Conservation (phyloP, 108 stramenopile genomes). For the Nitzschia sp. region DNA sequence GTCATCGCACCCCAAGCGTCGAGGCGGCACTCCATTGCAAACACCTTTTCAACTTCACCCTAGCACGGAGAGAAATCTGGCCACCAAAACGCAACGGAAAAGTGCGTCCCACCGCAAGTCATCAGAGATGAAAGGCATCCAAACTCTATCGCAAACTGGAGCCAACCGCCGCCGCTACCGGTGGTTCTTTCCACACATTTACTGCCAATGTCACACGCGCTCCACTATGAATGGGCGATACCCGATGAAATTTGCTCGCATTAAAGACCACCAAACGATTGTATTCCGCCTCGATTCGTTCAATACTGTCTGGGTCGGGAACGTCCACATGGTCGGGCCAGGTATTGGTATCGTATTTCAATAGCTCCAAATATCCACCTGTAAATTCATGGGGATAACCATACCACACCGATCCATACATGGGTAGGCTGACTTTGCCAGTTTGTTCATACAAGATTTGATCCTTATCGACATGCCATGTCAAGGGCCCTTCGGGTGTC, state of each 20-base stretch:
- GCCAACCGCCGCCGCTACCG: too few species aligned
- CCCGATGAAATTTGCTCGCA: conserved; percentile 25
- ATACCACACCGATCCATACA: conserved; percentile 31
- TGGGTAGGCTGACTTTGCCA: conserved; percentile 1
- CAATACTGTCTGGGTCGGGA: conserved; percentile 3
- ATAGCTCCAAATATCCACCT: conserved; percentile 20
- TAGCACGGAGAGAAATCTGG: too few species aligned
- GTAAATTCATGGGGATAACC: conserved; percentile 26
- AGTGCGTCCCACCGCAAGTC: too few species aligned
- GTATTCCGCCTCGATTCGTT: conserved; percentile 10
- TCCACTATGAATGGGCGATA: conserved; percentile 18
- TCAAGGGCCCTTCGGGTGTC: not conserved
- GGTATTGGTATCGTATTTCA: not conserved
- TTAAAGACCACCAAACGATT: conserved; percentile 31
- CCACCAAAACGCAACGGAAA: too few species aligned
- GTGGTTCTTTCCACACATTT: conserved; percentile 22
- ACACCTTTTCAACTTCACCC: too few species aligned
- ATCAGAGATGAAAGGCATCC: too few species aligned
- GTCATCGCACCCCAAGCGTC: too few species aligned
- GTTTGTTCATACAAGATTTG: conserved; percentile 9
- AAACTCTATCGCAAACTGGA: too few species aligned
- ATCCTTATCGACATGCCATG: conserved; percentile 37
- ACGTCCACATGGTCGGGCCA: not conserved
- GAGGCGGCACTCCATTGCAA: too few species aligned
- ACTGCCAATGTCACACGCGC: conserved; percentile 25